phyloP scores from a whole-genome alignment of 1,284 basidiomycete genomes.

The Ganoderma lingzhi region DNA sequence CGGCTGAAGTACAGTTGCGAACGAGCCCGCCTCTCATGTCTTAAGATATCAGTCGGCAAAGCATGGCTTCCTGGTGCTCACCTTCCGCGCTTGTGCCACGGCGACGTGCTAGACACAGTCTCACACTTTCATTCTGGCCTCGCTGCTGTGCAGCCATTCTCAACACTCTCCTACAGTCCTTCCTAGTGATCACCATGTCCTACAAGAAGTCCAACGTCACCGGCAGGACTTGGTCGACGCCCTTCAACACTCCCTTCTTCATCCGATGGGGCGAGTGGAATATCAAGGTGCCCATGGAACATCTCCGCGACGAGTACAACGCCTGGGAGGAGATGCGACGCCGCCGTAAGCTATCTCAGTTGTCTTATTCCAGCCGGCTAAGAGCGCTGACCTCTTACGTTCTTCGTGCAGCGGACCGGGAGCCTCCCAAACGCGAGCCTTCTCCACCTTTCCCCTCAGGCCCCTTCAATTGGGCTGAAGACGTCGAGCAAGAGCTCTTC shows the following conservation, averaged over 20 bases:
- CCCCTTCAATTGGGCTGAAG: not conserved
- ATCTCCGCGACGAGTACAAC: not conserved
- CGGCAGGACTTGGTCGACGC: constrained; percentile 13
- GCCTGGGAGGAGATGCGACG: not conserved
- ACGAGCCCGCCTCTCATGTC: not conserved
- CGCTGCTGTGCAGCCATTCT: not conserved
- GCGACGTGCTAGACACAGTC: not conserved
- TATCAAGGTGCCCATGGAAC: constrained; percentile 8
- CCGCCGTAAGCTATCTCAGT: not conserved
- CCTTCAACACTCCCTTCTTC: constrained; percentile 13
- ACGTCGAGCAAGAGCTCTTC: not conserved
- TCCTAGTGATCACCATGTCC: not conserved
- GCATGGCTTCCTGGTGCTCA: not conserved
- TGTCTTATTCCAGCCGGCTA: too few relatives aligned
- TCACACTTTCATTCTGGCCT: not conserved
- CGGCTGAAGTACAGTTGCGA: not conserved
- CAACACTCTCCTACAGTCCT: not conserved
- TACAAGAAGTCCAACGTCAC: constrained; percentile 3
- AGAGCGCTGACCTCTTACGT: not conserved
- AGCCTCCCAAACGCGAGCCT: not conserved
- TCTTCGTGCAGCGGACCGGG: not conserved
- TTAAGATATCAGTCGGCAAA: not conserved
- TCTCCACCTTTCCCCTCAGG: not conserved
- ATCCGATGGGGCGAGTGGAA: constrained; percentile 4
- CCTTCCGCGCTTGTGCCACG: not conserved